Evolutionary conservation across 2,329 filamentous ascomycete species (phyloP).

Genomic region (Scedosporium aurantiacum): DNA sequence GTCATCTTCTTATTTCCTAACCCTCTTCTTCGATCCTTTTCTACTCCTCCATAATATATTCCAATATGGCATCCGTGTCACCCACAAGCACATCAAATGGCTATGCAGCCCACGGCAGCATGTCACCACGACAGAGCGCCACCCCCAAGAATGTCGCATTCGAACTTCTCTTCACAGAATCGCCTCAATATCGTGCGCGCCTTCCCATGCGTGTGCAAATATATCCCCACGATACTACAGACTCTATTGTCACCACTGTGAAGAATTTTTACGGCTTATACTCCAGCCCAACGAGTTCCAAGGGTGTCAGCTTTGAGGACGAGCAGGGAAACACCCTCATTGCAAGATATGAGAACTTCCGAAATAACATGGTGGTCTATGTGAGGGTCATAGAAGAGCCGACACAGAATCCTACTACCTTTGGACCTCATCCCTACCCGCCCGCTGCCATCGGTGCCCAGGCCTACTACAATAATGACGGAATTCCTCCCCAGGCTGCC

Average conservation of each 20-base stretch:
- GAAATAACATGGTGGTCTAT: constrained; percentile 84
- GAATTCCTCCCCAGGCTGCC: constrained; percentile 32
- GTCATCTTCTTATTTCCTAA: background rate
- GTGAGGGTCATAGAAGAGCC: constrained; percentile 69
- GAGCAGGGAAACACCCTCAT: constrained; percentile 82
- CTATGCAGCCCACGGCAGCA: constrained; percentile 6
- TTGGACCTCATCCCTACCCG: constrained; percentile 29
- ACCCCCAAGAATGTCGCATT: constrained; percentile 68
- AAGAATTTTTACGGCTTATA: constrained; percentile 99
- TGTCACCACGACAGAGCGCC: constrained; percentile 21
- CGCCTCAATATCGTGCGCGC: constrained; percentile 59
- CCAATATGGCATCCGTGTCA: constrained; percentile 36
- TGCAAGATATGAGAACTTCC: constrained; percentile 91
- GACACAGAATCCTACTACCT: constrained; percentile 41
- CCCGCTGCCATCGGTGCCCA: background rate
- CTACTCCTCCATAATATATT: background rate
- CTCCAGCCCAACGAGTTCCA: constrained; percentile 55
- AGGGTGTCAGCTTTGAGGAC: constrained; percentile 92
- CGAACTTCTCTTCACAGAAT: constrained; percentile 59
- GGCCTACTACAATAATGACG: constrained; percentile 42
- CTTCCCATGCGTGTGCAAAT: constrained; percentile 84
- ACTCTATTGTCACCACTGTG: constrained; percentile 94
- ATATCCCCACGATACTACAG: constrained; percentile 88
- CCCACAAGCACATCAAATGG: constrained; percentile 25
- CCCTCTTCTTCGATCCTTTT: background rate